Percentiles rank a stretch among this genome's conserved stretches.
Conservation (phyloP, 202 grass and related monocot genomes). For the Schoenoplectus triqueter region DNA sequence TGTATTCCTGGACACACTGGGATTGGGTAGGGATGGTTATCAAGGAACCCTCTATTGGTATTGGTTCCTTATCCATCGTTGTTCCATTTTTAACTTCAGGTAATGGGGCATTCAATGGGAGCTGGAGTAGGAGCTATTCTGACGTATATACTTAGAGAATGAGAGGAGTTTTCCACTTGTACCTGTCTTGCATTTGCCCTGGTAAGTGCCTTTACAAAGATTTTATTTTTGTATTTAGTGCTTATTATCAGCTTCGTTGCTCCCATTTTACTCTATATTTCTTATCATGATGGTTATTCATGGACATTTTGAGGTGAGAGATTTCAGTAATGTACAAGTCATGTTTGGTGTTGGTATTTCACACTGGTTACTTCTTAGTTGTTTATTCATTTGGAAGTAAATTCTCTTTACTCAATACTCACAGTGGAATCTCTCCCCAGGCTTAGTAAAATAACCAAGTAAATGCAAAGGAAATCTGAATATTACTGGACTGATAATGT, state of each 20-base stretch:
- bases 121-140: slow-evolving; percentile 82
- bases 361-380: neutral
- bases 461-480: neutral
- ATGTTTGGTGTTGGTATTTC: neutral
- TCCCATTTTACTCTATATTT: slow-evolving; percentile 14
- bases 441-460: neutral
- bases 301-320: neutral
- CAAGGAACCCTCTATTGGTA: neutral
- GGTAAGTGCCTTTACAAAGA: slow-evolving; percentile 52
- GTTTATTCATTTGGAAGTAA: neutral
- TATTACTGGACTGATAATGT: neutral
- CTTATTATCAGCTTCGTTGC: neutral
- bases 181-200: slow-evolving; percentile 88
- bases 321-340: neutral
- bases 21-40: neutral
- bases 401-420: neutral
- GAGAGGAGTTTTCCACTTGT: slow-evolving; percentile 72
- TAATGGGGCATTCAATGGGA: slow-evolving; percentile 97
- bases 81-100: slow-evolving; percentile 49
- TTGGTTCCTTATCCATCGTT: neutral
- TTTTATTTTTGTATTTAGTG: slow-evolving; percentile 7
- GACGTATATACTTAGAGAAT: slow-evolving; percentile 80
- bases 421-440: neutral
- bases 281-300: neutral
- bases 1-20: neutral